Base-by-base conservation (phyloP, 805 yeast species). In the Metschnikowia kofuensis region DNA sequence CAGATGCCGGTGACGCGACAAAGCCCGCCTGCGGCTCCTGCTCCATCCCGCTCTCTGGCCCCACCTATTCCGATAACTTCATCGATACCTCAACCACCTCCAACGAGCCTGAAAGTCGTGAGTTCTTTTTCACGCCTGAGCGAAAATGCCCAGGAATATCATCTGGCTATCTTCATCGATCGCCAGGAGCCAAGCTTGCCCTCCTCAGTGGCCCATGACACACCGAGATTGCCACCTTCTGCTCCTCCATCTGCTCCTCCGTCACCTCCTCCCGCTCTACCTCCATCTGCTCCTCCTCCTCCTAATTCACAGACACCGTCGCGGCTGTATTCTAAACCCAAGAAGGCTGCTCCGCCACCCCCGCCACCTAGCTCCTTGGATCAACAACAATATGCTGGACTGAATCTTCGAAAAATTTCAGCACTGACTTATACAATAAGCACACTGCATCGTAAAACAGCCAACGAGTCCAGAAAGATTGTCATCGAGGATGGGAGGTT, bases 401-500 rank as follows among this genome's bases (percentile, higher is more conserved):
- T 76, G 40, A 72, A 76, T 47, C 66, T 83, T 51, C 71, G 89
- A 38, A 80, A 80, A 49, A 79, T 84, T 21, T 84, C 84, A 45
- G 82, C 84, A 0, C 81, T 85, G 58, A 76, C 84, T 1, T 84
- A 84, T 61, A 84, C 89, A 0, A 82, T 84, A 48, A 68, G 76
- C n/a, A 66, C 74, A 7, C 63, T 66, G 14, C 62, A 60, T 34
- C 55, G 62, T 7, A 50, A 53, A 26, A 55, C 56, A 37, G 60
- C 62, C 6, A 49, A 31, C 26, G 44, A 9, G 38, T 44, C 47
- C 42, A 49, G 44, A 39, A 73, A 67, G 51, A 54, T 82, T 3
- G 70, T 66, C 4, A 87, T 89, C 43, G 89, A 88, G 56, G 94
- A 87, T 62, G 65, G 65, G 11, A 72, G 91, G 57, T 90, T 84